Evolutionary conservation across 2,329 filamentous ascomycete species (phyloP), one percentile per base, ranked within the genome.

Genomic region (Alternaria solani): DNA sequence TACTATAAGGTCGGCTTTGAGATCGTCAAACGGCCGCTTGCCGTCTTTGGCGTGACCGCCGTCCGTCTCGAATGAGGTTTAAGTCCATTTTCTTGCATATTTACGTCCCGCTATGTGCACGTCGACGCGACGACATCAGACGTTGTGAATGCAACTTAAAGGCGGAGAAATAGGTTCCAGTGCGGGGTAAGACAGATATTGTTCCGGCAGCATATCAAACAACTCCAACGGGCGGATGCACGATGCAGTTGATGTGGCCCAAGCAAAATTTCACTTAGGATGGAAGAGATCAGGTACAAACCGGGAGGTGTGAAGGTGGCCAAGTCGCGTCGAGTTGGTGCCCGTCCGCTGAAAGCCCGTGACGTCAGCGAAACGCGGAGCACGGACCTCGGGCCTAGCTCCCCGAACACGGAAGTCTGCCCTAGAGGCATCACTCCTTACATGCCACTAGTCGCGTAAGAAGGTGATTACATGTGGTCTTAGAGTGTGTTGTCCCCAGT

Each of bases 171-270:
- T 42, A 42, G 12, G 39, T 25, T 42, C 39, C 39, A 42, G 39
- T 42, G 39, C 39, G 39, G 39, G 39, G 39, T 42, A 42, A 42
- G 39, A 25, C 39, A 16, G 7, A 42, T 42, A 41, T 42, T 42
- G 25, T 16, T 42, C 39, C 39, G 39, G 20, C 8, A 12, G 20
- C 39, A 42, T 25, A 12, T 6, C 2, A 16, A 42, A 1, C 18
- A 18, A 7, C 11, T 7, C 8, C 39, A 20, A 12, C 2, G 12
- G 7, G 0, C 2, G 23, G 6, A 7, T 5, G 4, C 4, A 16
- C 12, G 32, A 25, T 16, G 20, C 11, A 2, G 7, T 8, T 9
- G 12, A 25, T 16, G 12, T 41, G 0, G 39, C 9, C 11, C 3
- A 23, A 41, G 39, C 18, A 23, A 5, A 7, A 23, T 5, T 7